phyloP scores from a whole-genome alignment of 257 asterid genomes.

The Verbena officinalis region DNA sequence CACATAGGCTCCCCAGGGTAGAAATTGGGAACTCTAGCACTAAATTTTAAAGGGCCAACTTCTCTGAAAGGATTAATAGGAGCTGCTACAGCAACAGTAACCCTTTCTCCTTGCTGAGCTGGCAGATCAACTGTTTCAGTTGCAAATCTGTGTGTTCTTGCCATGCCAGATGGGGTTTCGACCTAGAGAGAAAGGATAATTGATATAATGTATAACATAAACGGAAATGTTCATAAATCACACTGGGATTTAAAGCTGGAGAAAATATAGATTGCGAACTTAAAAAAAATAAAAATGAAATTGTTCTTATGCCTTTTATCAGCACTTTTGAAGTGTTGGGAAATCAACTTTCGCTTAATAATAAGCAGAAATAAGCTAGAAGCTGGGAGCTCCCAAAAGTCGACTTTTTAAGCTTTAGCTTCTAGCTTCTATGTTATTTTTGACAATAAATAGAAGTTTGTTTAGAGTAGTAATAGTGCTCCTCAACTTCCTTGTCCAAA shows the following conservation, averaged over 20 bases:
- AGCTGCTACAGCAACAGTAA: constrained; percentile 89
- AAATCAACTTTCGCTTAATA: too few species aligned
- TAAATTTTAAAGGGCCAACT: constrained; percentile 82
- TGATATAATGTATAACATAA: constrained; percentile 17
- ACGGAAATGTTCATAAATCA: constrained; percentile 10
- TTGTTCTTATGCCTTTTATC: too few species aligned
- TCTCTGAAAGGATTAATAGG: constrained; percentile 65
- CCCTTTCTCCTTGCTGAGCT: constrained; percentile 93
- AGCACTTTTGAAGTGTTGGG: too few species aligned
- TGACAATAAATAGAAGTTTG: too few species aligned
- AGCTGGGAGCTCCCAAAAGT: not conserved
- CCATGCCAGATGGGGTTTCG: constrained; percentile 87
- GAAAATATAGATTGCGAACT: not conserved
- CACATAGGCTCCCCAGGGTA: constrained; percentile 95
- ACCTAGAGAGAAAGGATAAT: constrained; percentile 48
- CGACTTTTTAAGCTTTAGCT: too few species aligned
- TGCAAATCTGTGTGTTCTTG: constrained; percentile 92
- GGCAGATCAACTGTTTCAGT: constrained; percentile 97
- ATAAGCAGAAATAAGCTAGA: not conserved
- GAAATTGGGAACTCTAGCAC: constrained; percentile 72
- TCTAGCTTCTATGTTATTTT: too few species aligned
- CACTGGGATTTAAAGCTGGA: constrained; percentile 4
- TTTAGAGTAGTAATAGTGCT: too few species aligned
- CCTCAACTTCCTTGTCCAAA: too few species aligned
- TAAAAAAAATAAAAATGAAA: too few species aligned